Evolutionary conservation across 139 green algal species (phyloP).

Genomic region (Parachlorella kessleri): DNA sequence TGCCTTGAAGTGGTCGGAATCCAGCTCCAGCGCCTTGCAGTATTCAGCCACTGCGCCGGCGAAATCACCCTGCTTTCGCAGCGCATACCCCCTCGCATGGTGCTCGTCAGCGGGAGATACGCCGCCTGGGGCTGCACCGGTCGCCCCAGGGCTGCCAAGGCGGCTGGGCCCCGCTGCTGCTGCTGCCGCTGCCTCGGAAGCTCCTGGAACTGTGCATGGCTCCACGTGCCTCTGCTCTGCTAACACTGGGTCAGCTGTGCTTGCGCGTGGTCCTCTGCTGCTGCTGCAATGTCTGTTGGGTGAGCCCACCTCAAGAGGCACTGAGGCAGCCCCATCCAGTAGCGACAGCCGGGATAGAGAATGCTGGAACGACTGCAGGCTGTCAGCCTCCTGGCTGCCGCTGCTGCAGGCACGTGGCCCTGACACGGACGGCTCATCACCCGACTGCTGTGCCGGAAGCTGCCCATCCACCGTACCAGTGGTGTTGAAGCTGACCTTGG

Average conservation of each 20-base stretch:
- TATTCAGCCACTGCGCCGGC: conserved; percentile 73
- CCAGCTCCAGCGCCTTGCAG: conserved; percentile 56
- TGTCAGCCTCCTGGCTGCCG: too few species aligned
- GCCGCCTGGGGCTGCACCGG: too few species aligned
- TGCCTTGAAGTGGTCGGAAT: conserved; percentile 79
- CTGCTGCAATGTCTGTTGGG: too few species aligned
- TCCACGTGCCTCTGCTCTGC: too few species aligned
- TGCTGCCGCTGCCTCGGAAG: conserved; percentile 20
- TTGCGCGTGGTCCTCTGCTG: too few species aligned
- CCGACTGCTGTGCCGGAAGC: background rate
- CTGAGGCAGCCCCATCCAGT: background rate
- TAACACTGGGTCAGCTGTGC: too few species aligned
- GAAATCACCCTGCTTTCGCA: conserved; percentile 72
- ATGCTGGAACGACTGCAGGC: too few species aligned
- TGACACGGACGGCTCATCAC: background rate
- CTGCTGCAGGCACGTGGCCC: too few species aligned
- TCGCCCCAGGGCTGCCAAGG: too few species aligned
- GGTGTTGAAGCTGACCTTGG: background rate
- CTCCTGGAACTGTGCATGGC: too few species aligned
- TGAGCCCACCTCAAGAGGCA: background rate
- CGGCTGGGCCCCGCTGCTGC: background rate
- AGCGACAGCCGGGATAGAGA: background rate
- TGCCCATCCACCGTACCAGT: background rate
- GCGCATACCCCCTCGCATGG: conserved; percentile 63
- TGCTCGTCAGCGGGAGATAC: conserved; percentile 51